A percentile compares a stretch with the other conserved stretches of the same genome.
These are phyloP conservation scores for Schizopora paradoxa DNA, from an alignment of 1,284 basidiomycete genomes.

Conservation along the genomic window DNA sequence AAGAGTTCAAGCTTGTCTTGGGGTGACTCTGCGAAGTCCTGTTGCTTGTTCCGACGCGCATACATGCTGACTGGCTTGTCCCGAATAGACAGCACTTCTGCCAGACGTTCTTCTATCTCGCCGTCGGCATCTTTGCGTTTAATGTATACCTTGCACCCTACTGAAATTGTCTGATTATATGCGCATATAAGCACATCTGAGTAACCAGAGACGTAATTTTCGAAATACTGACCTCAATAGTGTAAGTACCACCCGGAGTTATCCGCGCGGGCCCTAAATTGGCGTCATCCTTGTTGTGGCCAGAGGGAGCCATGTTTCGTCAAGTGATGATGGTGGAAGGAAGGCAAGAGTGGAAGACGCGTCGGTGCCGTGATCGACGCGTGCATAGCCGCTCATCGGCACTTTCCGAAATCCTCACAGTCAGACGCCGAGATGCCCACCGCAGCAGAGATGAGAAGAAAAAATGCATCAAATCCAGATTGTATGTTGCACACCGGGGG, in stretches of 20 bases:
- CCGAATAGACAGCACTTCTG: constrained; percentile 90
- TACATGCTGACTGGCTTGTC: constrained; percentile 73
- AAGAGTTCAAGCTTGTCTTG: constrained; percentile 91
- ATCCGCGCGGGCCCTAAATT: constrained; percentile 56
- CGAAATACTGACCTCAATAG: constrained; percentile 53
- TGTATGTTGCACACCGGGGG: too few relatives aligned
- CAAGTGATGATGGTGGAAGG: constrained; percentile 17
- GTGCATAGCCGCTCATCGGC: too few relatives aligned
- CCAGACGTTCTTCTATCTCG: constrained; percentile 80
- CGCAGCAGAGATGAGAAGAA: too few relatives aligned
- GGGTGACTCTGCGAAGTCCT: constrained; percentile 41
- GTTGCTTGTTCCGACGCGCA: constrained; percentile 40
- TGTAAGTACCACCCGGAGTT: constrained; percentile 69
- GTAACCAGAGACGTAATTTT: constrained; percentile 20
- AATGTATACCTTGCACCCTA: constrained; percentile 92
- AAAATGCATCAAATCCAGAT: too few relatives aligned
- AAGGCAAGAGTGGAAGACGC: constrained; percentile 10
- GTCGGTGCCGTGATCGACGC: too few relatives aligned
- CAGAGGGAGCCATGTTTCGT: constrained; percentile 20
- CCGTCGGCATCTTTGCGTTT: constrained; percentile 72
- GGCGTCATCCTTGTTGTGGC: constrained; percentile 34
- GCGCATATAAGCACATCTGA: constrained; percentile 22
- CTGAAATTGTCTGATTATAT: constrained; percentile 66
- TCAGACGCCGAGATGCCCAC: too few relatives aligned
- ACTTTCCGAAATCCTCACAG: too few relatives aligned